Evolutionary conservation across 805 yeast genomes (phyloP).

Genomic region (Yamadazyma philogaea): DNA sequence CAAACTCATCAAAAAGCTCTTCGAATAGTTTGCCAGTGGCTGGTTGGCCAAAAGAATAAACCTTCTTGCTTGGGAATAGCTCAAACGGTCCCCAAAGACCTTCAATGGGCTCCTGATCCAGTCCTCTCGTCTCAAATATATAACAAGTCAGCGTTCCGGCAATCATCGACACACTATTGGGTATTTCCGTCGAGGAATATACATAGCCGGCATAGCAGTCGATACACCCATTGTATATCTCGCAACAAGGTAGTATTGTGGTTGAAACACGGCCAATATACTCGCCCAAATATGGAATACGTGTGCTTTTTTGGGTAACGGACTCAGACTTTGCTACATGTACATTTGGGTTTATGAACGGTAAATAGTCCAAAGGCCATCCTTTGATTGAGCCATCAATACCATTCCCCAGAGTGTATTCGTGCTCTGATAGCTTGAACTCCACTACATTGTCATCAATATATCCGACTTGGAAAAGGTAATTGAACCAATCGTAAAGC

Average conservation of each 20-base stretch:
- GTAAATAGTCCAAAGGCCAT: slow-evolving; percentile 36
- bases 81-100: slow-evolving; percentile 65
- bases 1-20: slow-evolving; percentile 37
- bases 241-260: slow-evolving; percentile 7
- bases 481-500: slow-evolving; percentile 47
- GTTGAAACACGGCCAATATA: slow-evolving; percentile 17
- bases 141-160: slow-evolving; percentile 67
- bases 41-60: slow-evolving; percentile 58
- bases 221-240: slow-evolving; percentile 48
- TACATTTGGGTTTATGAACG: slow-evolving; percentile 11
- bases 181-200: slow-evolving; percentile 26
- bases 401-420: slow-evolving; percentile 22
- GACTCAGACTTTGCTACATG: slow-evolving; percentile 25
- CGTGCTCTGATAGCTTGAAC: slow-evolving; percentile 5
- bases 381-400: slow-evolving; percentile 61
- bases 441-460: slow-evolving; percentile 6
- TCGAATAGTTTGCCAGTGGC: slow-evolving; percentile 56
- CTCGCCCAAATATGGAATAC: slow-evolving; percentile 17
- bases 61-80: neutral
- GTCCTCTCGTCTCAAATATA: slow-evolving; percentile 21
- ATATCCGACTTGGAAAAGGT: slow-evolving; percentile 24
- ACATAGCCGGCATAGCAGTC: slow-evolving; percentile 61
- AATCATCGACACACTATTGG: slow-evolving; percentile 42
- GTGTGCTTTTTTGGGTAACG: neutral
- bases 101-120: slow-evolving; percentile 23